A percentile compares a stretch with the other conserved stretches of the same genome.
Evolutionary conservation across 2,329 filamentous ascomycete species (phyloP).

Genomic region (Cladosporium sp.): DNA sequence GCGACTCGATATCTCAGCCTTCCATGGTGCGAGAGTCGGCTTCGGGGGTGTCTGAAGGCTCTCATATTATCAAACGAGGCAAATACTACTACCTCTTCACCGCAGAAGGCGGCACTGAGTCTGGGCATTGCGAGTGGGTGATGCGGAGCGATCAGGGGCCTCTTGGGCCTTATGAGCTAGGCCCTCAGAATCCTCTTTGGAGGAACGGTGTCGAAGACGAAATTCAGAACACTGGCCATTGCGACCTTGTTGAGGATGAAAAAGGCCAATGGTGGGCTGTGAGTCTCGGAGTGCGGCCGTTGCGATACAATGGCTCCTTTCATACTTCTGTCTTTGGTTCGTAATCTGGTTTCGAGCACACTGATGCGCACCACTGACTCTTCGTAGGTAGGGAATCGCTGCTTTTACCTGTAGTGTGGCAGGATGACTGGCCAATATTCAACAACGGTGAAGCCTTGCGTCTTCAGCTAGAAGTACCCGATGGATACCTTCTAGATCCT

Average conservation of each 20-base stretch:
- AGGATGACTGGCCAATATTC: conserved; percentile 54
- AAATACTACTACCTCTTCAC: conserved; percentile 62
- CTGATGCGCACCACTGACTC: not conserved
- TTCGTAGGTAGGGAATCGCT: conserved; percentile 52
- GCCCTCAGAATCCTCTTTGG: conserved; percentile 58
- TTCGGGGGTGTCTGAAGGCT: conserved; percentile 51
- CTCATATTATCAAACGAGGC: conserved; percentile 59
- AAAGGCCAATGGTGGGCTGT: conserved; percentile 53
- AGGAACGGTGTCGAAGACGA: conserved; percentile 51
- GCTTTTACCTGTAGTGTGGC: conserved; percentile 52
- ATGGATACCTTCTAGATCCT: conserved; percentile 30
- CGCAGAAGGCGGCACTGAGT: conserved; percentile 56
- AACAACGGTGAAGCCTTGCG: conserved; percentile 44
- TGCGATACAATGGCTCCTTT: conserved; percentile 22
- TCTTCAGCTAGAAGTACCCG: conserved; percentile 36
- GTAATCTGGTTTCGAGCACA: conserved; percentile 34
- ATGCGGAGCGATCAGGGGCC: conserved; percentile 52
- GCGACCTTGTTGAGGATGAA: conserved; percentile 49
- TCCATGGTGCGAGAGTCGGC: conserved; percentile 41
- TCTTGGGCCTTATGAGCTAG: conserved; percentile 64
- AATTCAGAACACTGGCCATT: conserved; percentile 54
- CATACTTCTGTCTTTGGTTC: conserved; percentile 31
- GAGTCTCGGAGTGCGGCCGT: conserved; percentile 48
- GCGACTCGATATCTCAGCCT: conserved; percentile 42
- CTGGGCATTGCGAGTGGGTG: conserved; percentile 62